Evolutionary conservation across 352 stramenopile genomes (phyloP), one percentile per base, ranked within the genome.

Genomic region (Thalassiosira oceanica): DNA sequence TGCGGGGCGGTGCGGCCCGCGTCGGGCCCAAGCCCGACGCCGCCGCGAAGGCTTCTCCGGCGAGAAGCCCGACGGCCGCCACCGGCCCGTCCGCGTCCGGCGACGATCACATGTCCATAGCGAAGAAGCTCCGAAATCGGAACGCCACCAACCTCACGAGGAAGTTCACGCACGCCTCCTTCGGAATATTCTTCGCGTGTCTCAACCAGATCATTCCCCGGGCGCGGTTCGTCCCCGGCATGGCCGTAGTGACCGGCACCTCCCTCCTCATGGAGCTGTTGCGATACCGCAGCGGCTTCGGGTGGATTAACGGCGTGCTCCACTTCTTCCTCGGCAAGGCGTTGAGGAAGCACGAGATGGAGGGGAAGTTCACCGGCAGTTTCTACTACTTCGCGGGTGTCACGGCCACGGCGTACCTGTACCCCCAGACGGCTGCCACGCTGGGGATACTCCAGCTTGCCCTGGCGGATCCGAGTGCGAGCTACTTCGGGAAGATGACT

Each of bases 361-460:
- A 88, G 52, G 83, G 83, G 0, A 88, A 85, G 51, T 91, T 91
- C 50, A 91, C 83, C 1, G 83, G 83, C 54, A 69, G 46, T 8
- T 85, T 91, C 56, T 91, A 91, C 62, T 89, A 85, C 67, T 89
- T 91, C 56, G 37, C 68, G 5, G 83, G 83, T 18, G 83, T 91
- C 0, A 86, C 80, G 0, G 23, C 62, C 3, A 88, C 64, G n/a
- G 56, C 74, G 1, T 67, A 57, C 21, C 36, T 86, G 3, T 90
- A 79, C 48, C 74, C 80, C 3, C 72, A 63, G 18, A 66, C 67
- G 35, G 71, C 69, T 11, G 83, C 77, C 0, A 85, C 74, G 13
- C 37, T 90, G 27, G 83, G 80, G 1, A 88, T 88, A 56, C 66
- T 24, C 21, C 83, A 90, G 50, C 72, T 90, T 52, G 83, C 83